A percentile compares a stretch with the other conserved stretches of the same genome.
Conservation (phyloP, 768 basidiomycete genomes). For the Lyophyllum atratum region DNA sequence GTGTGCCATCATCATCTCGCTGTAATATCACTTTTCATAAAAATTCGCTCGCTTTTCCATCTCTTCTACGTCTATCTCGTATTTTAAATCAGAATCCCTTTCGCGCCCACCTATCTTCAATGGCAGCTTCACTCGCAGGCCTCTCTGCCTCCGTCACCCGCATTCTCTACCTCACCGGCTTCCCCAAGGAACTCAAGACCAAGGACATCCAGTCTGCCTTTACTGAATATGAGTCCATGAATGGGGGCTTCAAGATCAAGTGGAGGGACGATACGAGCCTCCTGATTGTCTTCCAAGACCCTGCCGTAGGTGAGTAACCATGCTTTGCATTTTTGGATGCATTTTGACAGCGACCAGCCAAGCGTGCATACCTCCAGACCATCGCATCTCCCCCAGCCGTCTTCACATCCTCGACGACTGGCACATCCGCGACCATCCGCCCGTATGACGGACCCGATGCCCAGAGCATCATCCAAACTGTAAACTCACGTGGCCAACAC, state of each 20-base stretch:
- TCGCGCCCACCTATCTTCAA: conserved; percentile 29
- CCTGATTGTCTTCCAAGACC: conserved; percentile 91
- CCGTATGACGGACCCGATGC: conserved; percentile 97
- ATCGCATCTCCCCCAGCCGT: conserved; percentile 80
- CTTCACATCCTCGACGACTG: conserved; percentile 54
- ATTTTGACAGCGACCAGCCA: conserved; percentile 54
- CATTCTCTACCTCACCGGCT: conserved; percentile 90
- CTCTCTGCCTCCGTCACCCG: conserved; percentile 95
- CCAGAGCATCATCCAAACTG: conserved; percentile 78
- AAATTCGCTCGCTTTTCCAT: conserved; percentile 24
- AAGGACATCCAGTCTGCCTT: conserved; percentile 94
- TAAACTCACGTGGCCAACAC: conserved; percentile 72
- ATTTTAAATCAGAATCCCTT: conserved; percentile 19
- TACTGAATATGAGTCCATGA: conserved; percentile 81
- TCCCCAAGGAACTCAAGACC: conserved; percentile 95
- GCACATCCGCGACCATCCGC: conserved; percentile 63
- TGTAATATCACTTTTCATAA: conserved; percentile 19
- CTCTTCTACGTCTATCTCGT: conserved; percentile 16
- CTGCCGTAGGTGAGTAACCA: conserved; percentile 74
- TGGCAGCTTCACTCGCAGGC: conserved; percentile 75
- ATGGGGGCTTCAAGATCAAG: conserved; percentile 97
- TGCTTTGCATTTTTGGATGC: conserved; percentile 1
- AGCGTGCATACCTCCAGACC: conserved; percentile 91
- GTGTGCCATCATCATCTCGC: conserved; percentile 3
- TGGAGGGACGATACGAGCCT: conserved; percentile 98